Conservation (phyloP, 768 basidiomycete genomes). For the Lentinula boryana region DNA sequence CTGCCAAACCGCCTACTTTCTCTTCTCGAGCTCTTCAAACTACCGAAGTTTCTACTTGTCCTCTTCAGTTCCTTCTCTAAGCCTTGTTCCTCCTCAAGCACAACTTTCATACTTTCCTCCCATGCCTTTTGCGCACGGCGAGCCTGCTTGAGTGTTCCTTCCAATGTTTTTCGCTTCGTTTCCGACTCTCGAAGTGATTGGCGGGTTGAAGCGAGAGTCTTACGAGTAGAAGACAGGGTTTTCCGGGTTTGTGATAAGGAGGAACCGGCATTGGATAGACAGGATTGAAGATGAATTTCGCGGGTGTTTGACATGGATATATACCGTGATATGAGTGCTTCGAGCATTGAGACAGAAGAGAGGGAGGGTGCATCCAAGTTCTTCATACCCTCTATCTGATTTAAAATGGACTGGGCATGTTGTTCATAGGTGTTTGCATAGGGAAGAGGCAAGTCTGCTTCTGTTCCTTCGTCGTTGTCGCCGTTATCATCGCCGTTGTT, state of each 20-base stretch:
- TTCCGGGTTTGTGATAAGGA: not conserved
- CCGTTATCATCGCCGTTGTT: slow-evolving; percentile 12
- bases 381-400: not conserved
- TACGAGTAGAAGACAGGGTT: slow-evolving; percentile 4
- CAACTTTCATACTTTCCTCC: slow-evolving; percentile 86
- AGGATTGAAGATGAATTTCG: not conserved
- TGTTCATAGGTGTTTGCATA: slow-evolving; percentile 49
- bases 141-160: not conserved
- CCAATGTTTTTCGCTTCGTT: not conserved
- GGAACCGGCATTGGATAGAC: not conserved
- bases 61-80: slow-evolving; percentile 75
- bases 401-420: not conserved
- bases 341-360: not conserved
- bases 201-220: slow-evolving; percentile 21
- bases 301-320: not conserved
- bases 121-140: slow-evolving; percentile 50
- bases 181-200: not conserved
- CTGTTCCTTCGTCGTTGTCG: slow-evolving; percentile 17
- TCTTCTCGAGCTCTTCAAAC: slow-evolving; percentile 36
- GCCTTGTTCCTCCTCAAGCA: slow-evolving; percentile 79
- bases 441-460: slow-evolving; percentile 29
- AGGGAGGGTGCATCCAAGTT: not conserved
- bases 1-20: not conserved
- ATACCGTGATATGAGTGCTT: not conserved
- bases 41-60: slow-evolving; percentile 53